Percentiles rank a stretch among this genome's conserved stretches.
These are phyloP conservation scores for Onygenales sp. DNA, from an alignment of 2,329 filamentous ascomycete genomes.

Conservation along the genomic window DNA sequence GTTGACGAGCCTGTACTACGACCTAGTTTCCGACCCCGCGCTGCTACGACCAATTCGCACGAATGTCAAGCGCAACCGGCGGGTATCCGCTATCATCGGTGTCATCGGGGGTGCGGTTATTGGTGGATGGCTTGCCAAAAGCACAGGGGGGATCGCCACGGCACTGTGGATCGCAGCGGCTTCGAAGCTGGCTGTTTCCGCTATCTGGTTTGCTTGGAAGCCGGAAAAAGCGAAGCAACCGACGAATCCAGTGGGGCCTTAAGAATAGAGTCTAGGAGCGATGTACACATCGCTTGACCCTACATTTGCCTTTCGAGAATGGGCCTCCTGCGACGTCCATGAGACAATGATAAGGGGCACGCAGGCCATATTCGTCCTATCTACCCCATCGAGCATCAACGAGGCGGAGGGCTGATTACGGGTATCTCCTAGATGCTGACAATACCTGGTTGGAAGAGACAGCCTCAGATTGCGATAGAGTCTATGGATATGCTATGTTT, in stretches of 20 bases:
- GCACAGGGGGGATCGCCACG: slow-evolving; percentile 32
- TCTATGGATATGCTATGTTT: too few relatives aligned
- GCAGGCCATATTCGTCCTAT: too few relatives aligned
- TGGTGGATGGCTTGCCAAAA: slow-evolving; percentile 35
- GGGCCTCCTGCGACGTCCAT: too few relatives aligned
- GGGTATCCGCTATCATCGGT: slow-evolving; percentile 27
- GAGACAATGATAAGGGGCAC: too few relatives aligned
- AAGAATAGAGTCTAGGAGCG: background rate
- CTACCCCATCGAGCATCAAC: too few relatives aligned
- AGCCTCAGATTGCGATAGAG: too few relatives aligned
- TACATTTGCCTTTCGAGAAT: too few relatives aligned
- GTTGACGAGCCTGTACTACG: slow-evolving; percentile 37
- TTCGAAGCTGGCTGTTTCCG: slow-evolving; percentile 28
- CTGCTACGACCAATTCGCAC: slow-evolving; percentile 22
- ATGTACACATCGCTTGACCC: background rate
- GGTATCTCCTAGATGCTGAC: too few relatives aligned
- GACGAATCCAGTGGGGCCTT: background rate
- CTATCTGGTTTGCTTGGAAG: slow-evolving; percentile 32
- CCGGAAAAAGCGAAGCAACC: background rate
- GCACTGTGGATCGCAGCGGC: slow-evolving; percentile 35
- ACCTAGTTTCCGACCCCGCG: slow-evolving; percentile 34
- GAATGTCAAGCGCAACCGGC: slow-evolving; percentile 31
- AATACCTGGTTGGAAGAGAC: too few relatives aligned
- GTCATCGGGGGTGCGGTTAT: slow-evolving; percentile 32
- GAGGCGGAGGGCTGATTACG: too few relatives aligned